Evolutionary conservation across 2,329 filamentous ascomycete species (phyloP).

Genomic region (Colletotrichum lini): DNA sequence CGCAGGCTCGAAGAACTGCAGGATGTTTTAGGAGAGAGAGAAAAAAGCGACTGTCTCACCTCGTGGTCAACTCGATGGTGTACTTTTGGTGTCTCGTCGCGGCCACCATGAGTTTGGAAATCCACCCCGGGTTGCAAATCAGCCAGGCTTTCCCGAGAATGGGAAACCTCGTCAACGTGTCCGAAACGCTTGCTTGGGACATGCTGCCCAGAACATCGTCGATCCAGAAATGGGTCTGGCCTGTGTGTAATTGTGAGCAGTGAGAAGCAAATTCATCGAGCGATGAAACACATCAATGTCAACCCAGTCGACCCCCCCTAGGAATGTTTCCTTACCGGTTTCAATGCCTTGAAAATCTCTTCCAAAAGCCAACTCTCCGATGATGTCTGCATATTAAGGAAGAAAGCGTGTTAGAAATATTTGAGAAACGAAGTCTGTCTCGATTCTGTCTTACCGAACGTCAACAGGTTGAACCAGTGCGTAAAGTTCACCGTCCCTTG

Average conservation of each 20-base stretch:
- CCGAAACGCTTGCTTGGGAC: slow-evolving; percentile 5
- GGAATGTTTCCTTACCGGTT: slow-evolving; percentile 22
- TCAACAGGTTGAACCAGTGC: slow-evolving; percentile 45
- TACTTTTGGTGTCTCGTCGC: slow-evolving; percentile 7
- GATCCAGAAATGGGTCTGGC: slow-evolving; percentile 4
- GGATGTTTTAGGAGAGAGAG: no score
- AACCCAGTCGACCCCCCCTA: background rate
- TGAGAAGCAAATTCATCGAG: background rate
- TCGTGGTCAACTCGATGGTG: background rate
- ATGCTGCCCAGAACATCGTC: slow-evolving; percentile 1
- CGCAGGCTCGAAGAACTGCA: background rate
- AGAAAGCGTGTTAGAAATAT: background rate
- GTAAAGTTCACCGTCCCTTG: slow-evolving; percentile 2
- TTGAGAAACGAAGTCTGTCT: background rate
- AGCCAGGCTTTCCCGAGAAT: background rate
- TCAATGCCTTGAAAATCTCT: slow-evolving; percentile 44
- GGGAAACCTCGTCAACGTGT: slow-evolving; percentile 1
- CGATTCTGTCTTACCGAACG: slow-evolving; percentile 39
- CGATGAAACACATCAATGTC: background rate
- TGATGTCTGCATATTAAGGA: slow-evolving; percentile 33
- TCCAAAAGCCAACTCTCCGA: slow-evolving; percentile 45
- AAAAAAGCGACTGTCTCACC: no score
- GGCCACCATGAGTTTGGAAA: slow-evolving; percentile 6
- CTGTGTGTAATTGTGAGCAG: background rate
- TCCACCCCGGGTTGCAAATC: slow-evolving; percentile 1